Base-by-base conservation (phyloP, 805 yeast genomes). In the Monosporozyma servazzii region DNA sequence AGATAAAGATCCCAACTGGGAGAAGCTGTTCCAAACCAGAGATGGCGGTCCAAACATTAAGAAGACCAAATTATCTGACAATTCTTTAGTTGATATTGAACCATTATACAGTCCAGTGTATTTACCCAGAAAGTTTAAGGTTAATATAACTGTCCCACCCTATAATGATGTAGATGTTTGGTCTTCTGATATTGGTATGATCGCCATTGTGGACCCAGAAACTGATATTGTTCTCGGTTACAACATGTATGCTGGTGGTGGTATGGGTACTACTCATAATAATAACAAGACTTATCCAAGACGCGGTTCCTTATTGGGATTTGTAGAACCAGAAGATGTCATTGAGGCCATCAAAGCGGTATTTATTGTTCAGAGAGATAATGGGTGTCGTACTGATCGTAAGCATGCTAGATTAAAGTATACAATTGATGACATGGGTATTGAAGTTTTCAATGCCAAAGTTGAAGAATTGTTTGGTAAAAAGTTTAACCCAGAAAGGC, bases 181-280 rank as follows among this genome's bases (percentile, higher is more conserved):
- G 74, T 95, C 96, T 9, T 93, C 88, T 67, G 98, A 91, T 71
- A 81, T 91, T 59, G 98, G 98, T 58, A 76, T 91, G 58, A 80
- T 91, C 67, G 89, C 96, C 31, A 89, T 91, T 63, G 82, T 88
- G 45, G 81, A 80, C 56, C 80, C 79, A 59, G 68, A 71, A 47
- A 77, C 82, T 62, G 71, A 76, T 50, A 75, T 79, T 18, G 79
- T 85, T 45, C 66, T 76, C 53, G 98, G 98, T 52, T 91, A 80
- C 76, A 91, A 91, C 63, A 80, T 91, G 49, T 78, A 86, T 54
- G 96, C 84, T 57, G 98, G 98, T 70, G 98, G 98, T 74, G 98
- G 98, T 77, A 91, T 91, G 98, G 98, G 98, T 62, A 80, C 95
- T 42, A 91, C 98, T 13, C 98, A 91, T 69, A 91, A 90, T 77